These are phyloP conservation scores for Kregervanrija pseudodelftensis DNA, from an alignment of 805 yeast genomes.

Conservation along the genomic window DNA sequence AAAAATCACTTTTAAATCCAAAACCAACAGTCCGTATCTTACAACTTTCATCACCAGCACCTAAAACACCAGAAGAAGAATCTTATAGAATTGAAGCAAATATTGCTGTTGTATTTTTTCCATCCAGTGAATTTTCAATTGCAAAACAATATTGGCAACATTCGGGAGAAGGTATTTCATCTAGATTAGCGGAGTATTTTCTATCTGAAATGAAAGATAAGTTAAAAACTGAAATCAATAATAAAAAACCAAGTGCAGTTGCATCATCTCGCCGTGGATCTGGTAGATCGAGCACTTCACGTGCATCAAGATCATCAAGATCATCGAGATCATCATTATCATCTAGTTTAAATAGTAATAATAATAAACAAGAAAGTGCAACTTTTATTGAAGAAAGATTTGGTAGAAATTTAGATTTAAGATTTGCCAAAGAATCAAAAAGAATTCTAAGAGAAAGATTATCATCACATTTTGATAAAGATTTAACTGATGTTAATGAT, in stretches of 20 bases:
- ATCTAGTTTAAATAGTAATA: conserved; percentile 3
- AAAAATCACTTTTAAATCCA: conserved; percentile 29
- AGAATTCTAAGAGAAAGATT: conserved; percentile 67
- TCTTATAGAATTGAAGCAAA: conserved; percentile 56
- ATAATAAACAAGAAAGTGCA: conserved; percentile 42
- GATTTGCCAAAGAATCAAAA: conserved; percentile 72
- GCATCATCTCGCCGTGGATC: conserved; percentile 5
- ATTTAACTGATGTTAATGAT: conserved; percentile 44
- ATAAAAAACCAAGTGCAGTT: conserved; percentile 9
- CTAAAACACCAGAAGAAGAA: conserved; percentile 50
- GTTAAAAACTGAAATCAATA: conserved; percentile 20
- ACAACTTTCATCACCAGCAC: conserved; percentile 67
- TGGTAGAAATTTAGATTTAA: conserved; percentile 80
- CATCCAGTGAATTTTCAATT: conserved; percentile 45
- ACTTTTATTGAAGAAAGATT: conserved; percentile 80
- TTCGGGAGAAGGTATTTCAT: conserved; percentile 93
- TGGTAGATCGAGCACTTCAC: conserved; percentile 12
- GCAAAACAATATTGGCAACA: conserved; percentile 96
- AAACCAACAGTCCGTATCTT: conserved; percentile 48
- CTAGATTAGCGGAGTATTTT: conserved; percentile 82
- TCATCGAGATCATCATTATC: conserved; percentile 24
- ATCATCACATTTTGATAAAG: conserved; percentile 39
- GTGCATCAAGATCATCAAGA: conserved; percentile 15
- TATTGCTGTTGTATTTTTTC: conserved; percentile 76
- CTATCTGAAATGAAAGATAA: conserved; percentile 48